Percentiles rank a stretch among this genome's conserved stretches.
These are phyloP conservation scores for Tephrocybe rancida DNA, from an alignment of 768 basidiomycete genomes.

Conservation along the genomic window DNA sequence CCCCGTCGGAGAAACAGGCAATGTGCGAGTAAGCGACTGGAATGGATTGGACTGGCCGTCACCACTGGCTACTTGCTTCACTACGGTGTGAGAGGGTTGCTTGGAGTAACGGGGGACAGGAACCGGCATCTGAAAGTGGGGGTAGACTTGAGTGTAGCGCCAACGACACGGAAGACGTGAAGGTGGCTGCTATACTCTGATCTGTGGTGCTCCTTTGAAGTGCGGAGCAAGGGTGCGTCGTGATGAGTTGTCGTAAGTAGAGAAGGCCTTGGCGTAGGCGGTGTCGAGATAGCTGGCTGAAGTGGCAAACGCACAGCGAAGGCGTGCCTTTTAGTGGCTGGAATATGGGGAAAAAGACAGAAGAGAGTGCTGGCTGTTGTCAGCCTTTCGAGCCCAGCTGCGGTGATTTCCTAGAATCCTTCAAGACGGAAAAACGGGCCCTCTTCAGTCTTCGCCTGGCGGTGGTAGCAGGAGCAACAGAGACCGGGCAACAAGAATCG, in stretches of 20 bases:
- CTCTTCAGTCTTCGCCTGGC: constrained; percentile 45
- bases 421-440: constrained; percentile 32
- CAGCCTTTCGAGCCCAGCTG: constrained; percentile 33
- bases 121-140: constrained; percentile 79
- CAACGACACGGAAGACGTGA: constrained; percentile 45
- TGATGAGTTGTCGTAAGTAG: constrained; percentile 67
- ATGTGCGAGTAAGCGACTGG: constrained; percentile 55
- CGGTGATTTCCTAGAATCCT: constrained; percentile 21
- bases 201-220: constrained; percentile 44
- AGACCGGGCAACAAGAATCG: constrained; percentile 51
- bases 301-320: constrained; percentile 89
- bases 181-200: constrained; percentile 41
- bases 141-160: constrained; percentile 43
- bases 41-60: constrained; percentile 47
- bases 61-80: constrained; percentile 57
- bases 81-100: constrained; percentile 62
- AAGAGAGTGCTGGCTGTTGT: constrained; percentile 32
- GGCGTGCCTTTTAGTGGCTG: constrained; percentile 82
- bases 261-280: constrained; percentile 29
- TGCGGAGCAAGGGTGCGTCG: constrained; percentile 54
- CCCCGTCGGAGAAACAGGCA: constrained; percentile 61
- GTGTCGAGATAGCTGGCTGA: constrained; percentile 22
- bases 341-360: constrained; percentile 28
- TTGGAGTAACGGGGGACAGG: constrained; percentile 69
- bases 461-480: constrained; percentile 31